phyloP scores from a whole-genome alignment of 352 stramenopile genomes.

The Phytophthora syringae region DNA sequence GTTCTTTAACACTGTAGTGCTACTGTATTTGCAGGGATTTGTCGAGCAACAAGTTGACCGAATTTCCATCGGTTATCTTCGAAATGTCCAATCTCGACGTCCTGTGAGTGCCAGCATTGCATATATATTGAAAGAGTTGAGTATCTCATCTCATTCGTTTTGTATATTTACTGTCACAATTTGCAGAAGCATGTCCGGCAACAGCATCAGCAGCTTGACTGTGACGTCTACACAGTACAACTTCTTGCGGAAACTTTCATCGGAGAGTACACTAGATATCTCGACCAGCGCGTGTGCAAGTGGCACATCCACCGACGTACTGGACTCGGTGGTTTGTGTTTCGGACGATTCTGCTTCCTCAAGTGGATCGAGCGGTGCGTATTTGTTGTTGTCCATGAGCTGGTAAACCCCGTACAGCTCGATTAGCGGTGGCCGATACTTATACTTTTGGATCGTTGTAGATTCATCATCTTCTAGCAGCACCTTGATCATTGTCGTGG shows the following conservation, averaged over 20 bases:
- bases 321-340: conserved; percentile 67
- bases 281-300: conserved; percentile 39
- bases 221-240: conserved; percentile 52
- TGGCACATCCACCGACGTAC: conserved; percentile 47
- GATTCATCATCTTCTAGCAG: conserved; percentile 45
- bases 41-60: conserved; percentile 56
- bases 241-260: conserved; percentile 51
- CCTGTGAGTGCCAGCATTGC: conserved; percentile 46
- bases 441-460: conserved; percentile 3
- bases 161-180: neutral
- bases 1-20: neutral
- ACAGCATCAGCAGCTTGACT: conserved; percentile 54
- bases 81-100: conserved; percentile 73
- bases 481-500: conserved; percentile 59
- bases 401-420: too few relatives aligned
- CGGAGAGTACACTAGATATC: conserved; percentile 54
- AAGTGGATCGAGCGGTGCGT: conserved; percentile 25
- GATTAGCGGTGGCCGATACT: too few relatives aligned
- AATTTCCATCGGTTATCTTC: conserved; percentile 65
- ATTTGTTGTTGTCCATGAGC: neutral
- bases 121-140: too few relatives aligned
- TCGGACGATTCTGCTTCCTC: conserved; percentile 23
- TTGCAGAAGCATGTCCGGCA: conserved; percentile 58
- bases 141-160: neutral
- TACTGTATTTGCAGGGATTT: conserved; percentile 44